Conservation (phyloP, 2,329 filamentous ascomycete genomes). For the Ophiocordyceps camponoti-leonardi region DNA sequence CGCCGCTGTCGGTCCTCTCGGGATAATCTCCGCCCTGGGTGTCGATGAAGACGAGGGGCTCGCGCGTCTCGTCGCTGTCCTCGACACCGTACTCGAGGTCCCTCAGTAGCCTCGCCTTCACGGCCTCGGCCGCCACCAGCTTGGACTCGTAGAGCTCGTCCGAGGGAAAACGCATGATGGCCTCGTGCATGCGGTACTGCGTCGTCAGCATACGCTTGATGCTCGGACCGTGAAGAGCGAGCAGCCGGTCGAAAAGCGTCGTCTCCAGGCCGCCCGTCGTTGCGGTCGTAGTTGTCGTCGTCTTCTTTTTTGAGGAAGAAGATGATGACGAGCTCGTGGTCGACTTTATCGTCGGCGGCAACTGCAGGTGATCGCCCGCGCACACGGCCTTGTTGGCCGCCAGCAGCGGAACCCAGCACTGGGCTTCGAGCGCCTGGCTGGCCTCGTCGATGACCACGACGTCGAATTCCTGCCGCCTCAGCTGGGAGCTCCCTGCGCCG, state of each 20-base stretch:
- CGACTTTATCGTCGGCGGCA: slow-evolving; percentile 89
- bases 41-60: slow-evolving; percentile 85
- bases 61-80: slow-evolving; percentile 70
- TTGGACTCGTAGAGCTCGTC: slow-evolving; percentile 71
- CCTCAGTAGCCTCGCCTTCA: slow-evolving; percentile 57
- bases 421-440: slow-evolving; percentile 85
- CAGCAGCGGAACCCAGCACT: slow-evolving; percentile 88
- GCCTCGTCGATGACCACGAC: slow-evolving; percentile 94
- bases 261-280: slow-evolving; percentile 54
- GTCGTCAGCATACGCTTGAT: slow-evolving; percentile 94
- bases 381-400: slow-evolving; percentile 71
- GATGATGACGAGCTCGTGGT: slow-evolving; percentile 23
- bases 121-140: slow-evolving; percentile 63
- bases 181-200: slow-evolving; percentile 96
- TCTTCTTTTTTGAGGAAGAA: slow-evolving; percentile 21
- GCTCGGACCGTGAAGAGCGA: slow-evolving; percentile 59
- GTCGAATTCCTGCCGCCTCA: slow-evolving; percentile 69
- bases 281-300: slow-evolving; percentile 18
- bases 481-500: slow-evolving; percentile 72
- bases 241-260: slow-evolving; percentile 83
- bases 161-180: slow-evolving; percentile 89
- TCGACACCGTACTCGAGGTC: slow-evolving; percentile 63
- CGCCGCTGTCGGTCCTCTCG: slow-evolving; percentile 63
- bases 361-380: slow-evolving; percentile 84
- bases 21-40: slow-evolving; percentile 89